Conservation (phyloP, 306 rosid genomes). For the Castanea mollissima region DNA sequence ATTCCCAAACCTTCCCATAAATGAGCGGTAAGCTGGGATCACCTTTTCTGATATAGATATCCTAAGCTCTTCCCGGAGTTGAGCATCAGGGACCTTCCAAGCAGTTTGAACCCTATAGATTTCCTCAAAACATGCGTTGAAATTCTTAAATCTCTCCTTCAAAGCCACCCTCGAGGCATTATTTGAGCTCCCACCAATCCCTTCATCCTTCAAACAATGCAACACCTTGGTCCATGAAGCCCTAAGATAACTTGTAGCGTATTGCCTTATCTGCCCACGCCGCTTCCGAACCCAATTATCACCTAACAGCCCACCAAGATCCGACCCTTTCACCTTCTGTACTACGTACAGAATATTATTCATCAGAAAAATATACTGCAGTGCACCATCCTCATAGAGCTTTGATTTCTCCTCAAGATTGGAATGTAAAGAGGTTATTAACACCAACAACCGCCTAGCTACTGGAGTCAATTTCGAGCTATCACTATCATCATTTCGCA, state of each 20-base stretch:
- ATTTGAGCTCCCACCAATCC: slow-evolving; percentile 74
- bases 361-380: slow-evolving; percentile 83
- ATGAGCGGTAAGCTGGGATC: slow-evolving; percentile 92
- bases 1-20: slow-evolving; percentile 76
- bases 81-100: slow-evolving; percentile 90
- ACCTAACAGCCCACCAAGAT: slow-evolving; percentile 73
- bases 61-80: slow-evolving; percentile 87
- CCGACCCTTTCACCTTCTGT: slow-evolving; percentile 84
- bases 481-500: slow-evolving; percentile 40
- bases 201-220: slow-evolving; percentile 86
- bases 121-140: slow-evolving; percentile 87
- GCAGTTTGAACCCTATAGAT: slow-evolving; percentile 80
- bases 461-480: slow-evolving; percentile 56
- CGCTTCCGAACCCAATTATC: slow-evolving; percentile 86
- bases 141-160: slow-evolving; percentile 91
- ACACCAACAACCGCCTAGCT: slow-evolving; percentile 47
- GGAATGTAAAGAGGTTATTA: slow-evolving; percentile 67
- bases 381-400: slow-evolving; percentile 65
- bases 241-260: slow-evolving; percentile 85
- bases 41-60: slow-evolving; percentile 88
- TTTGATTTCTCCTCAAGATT: slow-evolving; percentile 78
- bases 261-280: slow-evolving; percentile 80
- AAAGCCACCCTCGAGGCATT: slow-evolving; percentile 81
- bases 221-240: slow-evolving; percentile 92
- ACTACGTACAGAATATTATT: slow-evolving; percentile 80